Conservation (phyloP, 2,329 filamentous ascomycete species). For the Volutella citrinella region DNA sequence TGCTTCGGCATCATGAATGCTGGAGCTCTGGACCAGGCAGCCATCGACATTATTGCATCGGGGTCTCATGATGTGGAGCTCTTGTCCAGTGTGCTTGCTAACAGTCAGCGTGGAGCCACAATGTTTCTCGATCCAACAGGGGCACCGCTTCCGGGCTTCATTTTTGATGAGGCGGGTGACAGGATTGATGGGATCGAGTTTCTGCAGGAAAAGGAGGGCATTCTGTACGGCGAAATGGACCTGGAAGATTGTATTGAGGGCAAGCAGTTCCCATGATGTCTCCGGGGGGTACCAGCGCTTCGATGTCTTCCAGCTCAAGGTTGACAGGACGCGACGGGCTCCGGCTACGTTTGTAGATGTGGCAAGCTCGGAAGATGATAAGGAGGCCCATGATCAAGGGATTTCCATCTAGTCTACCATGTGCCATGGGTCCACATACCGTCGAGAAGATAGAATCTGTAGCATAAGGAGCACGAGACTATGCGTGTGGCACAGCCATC, state of each 20-base stretch:
- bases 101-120: slow-evolving; percentile 41
- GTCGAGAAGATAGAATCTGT: too few relatives aligned
- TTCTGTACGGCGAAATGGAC: slow-evolving; percentile 51
- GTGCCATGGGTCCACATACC: too few relatives aligned
- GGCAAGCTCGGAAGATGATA: too few relatives aligned
- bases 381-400: too few relatives aligned
- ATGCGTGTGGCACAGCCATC: too few relatives aligned
- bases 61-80: slow-evolving; percentile 26
- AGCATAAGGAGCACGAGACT: too few relatives aligned
- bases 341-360: slow-evolving; percentile 28
- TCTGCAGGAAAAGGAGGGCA: slow-evolving; percentile 44
- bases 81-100: slow-evolving; percentile 31
- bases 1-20: slow-evolving; percentile 52
- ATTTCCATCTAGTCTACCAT: too few relatives aligned
- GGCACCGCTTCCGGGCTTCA: slow-evolving; percentile 35
- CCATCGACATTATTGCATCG: slow-evolving; percentile 31
- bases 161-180: slow-evolving; percentile 17
- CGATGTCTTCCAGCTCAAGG: slow-evolving; percentile 51
- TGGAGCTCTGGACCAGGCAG: slow-evolving; percentile 37
- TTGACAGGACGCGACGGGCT: slow-evolving; percentile 38
- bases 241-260: slow-evolving; percentile 48
- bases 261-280: slow-evolving; percentile 56
- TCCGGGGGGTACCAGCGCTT: slow-evolving; percentile 54
- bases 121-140: slow-evolving; percentile 53
- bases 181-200: slow-evolving; percentile 28